These are phyloP conservation scores for Gorgonomyces haynaldii DNA, from an alignment of 192 early-diverging fungal genomes.

Conservation along the genomic window DNA sequence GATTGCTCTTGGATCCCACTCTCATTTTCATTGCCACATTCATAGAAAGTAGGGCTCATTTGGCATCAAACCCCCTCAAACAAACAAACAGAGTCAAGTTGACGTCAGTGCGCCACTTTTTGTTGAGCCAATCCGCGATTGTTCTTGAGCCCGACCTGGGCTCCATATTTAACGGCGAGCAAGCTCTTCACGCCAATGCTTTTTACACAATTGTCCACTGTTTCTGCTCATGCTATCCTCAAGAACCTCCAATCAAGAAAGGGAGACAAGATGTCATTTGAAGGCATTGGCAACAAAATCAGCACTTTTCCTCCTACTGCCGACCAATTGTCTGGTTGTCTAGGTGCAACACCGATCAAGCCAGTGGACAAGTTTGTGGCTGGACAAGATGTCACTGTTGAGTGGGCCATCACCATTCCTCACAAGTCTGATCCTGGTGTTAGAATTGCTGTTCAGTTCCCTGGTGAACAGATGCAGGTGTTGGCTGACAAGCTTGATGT, in stretches of 20 bases:
- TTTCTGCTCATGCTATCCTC: background rate
- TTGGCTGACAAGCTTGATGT: conserved; percentile 22
- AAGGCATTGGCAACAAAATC: conserved; percentile 12
- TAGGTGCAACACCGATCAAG: conserved; percentile 6
- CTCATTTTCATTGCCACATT: too few relatives aligned
- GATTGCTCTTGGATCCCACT: too few relatives aligned
- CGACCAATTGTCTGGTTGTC: conserved; percentile 19
- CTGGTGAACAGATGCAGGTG: conserved; percentile 10
- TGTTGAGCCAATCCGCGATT: too few relatives aligned
- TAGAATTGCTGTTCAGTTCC: conserved; percentile 17
- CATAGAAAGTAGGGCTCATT: too few relatives aligned
- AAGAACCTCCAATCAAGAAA: background rate
- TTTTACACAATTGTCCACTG: too few relatives aligned
- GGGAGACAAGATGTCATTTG: background rate
- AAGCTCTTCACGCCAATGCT: too few relatives aligned
- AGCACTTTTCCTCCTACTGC: conserved; percentile 23
- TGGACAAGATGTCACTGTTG: conserved; percentile 16
- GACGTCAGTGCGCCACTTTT: too few relatives aligned
- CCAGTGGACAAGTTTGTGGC: conserved; percentile 11
- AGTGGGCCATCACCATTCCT: conserved; percentile 25
- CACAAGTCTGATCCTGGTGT: conserved; percentile 26
- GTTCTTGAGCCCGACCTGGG: too few relatives aligned
- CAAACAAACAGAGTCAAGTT: too few relatives aligned
- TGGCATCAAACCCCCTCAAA: too few relatives aligned
- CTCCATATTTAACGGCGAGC: too few relatives aligned